phyloP scores from a whole-genome alignment of 2,329 filamentous ascomycete species.

The Fusarium subtropicale region DNA sequence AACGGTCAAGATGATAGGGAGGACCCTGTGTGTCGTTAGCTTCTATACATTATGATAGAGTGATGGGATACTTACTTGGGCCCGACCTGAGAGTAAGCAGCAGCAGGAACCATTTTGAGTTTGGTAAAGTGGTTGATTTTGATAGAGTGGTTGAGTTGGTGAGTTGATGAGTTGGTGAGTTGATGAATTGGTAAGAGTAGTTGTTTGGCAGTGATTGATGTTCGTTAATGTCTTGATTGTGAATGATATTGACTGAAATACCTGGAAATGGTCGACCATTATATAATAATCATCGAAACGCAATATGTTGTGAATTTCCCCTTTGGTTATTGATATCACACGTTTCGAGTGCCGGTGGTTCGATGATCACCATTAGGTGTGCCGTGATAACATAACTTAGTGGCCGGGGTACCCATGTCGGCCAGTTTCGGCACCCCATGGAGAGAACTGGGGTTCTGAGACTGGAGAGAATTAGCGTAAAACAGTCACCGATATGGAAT shows the following conservation, averaged over 20 bases:
- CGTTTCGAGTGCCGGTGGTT: constrained; percentile 41
- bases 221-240: background rate
- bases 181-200: background rate
- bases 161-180: no score
- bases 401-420: constrained; percentile 30
- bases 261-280: background rate
- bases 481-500: background rate
- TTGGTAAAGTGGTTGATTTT: constrained; percentile 17
- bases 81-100: constrained; percentile 12
- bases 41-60: fast-evolving
- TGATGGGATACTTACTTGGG: constrained; percentile 28
- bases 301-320: constrained; percentile 7
- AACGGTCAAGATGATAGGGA: constrained; percentile 40
- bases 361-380: constrained; percentile 39
- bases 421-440: constrained; percentile 33
- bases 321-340: constrained; percentile 17
- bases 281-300: constrained; percentile 26
- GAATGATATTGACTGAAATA: background rate
- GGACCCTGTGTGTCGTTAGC: constrained; percentile 27
- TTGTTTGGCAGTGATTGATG: background rate
- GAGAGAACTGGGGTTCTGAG: background rate
- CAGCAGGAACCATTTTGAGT: constrained; percentile 40
- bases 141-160: background rate
- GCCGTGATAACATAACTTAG: constrained; percentile 9
- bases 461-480: constrained; percentile 14